phyloP scores from a whole-genome alignment of 2,329 filamentous ascomycete species.

The Fusarium guadeloupense region DNA sequence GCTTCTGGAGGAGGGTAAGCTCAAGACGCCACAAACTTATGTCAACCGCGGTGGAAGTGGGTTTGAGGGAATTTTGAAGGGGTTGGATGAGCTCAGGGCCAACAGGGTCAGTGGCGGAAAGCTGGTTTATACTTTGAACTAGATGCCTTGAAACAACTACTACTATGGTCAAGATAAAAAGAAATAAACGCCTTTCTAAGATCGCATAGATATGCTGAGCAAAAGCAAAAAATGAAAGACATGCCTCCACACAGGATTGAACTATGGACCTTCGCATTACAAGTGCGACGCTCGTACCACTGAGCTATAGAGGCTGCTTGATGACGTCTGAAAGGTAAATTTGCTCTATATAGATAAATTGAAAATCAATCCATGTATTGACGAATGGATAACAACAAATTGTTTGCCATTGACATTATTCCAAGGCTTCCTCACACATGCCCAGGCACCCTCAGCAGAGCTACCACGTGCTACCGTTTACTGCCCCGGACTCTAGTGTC shows the following conservation, averaged over 20 bases:
- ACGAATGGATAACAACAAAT: too few species aligned
- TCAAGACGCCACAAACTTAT: background rate
- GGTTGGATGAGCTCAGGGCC: constrained; percentile 6
- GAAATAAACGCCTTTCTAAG: background rate
- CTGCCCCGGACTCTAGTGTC: too few species aligned
- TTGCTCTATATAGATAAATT: background rate
- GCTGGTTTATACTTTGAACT: constrained; percentile 13
- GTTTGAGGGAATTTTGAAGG: constrained; percentile 5
- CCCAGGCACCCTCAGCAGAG: too few species aligned
- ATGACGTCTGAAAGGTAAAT: background rate
- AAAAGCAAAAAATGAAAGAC: background rate
- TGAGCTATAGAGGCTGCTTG: constrained; percentile 25
- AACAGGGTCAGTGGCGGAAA: constrained; percentile 7
- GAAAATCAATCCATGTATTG: too few species aligned
- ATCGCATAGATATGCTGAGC: too few species aligned
- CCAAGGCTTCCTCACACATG: too few species aligned
- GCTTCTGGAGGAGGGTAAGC: background rate
- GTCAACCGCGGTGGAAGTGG: background rate
- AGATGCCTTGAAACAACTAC: too few species aligned
- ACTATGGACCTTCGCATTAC: constrained; percentile 33
- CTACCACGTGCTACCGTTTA: too few species aligned
- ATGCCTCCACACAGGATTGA: constrained; percentile 32
- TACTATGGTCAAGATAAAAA: background rate
- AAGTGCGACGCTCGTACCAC: constrained; percentile 32
- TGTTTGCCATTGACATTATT: too few species aligned